A percentile compares a stretch with the other conserved stretches of the same genome.
These are phyloP conservation scores for Colletotrichum orbiculare DNA, from an alignment of 2,329 filamentous ascomycete genomes.

Conservation along the genomic window DNA sequence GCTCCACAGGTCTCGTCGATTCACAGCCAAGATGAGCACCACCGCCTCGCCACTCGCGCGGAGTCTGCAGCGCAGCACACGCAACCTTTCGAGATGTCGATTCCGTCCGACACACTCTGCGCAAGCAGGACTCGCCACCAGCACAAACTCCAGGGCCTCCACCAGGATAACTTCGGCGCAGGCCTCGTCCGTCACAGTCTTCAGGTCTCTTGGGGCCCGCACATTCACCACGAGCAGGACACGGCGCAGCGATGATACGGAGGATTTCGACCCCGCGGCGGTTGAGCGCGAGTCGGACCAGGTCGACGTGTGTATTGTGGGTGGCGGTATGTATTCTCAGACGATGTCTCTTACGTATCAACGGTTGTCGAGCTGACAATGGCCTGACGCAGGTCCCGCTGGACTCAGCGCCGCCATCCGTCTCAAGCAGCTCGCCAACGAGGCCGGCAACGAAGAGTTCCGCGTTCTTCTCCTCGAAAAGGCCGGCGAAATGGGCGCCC, in stretches of 20 bases:
- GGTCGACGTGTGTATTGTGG: slow-evolving; percentile 97
- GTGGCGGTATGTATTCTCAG: slow-evolving; percentile 70
- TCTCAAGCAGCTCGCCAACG: slow-evolving; percentile 94
- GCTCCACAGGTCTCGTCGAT: too few species aligned
- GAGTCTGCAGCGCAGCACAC: slow-evolving; percentile 52
- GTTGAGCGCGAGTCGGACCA: slow-evolving; percentile 91
- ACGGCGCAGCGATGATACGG: slow-evolving; percentile 43
- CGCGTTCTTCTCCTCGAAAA: slow-evolving; percentile 94
- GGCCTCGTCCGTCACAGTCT: slow-evolving; percentile 19
- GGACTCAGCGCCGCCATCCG: slow-evolving; percentile 93
- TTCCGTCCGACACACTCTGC: slow-evolving; percentile 41
- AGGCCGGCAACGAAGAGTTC: slow-evolving; percentile 95
- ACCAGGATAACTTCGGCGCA: slow-evolving; percentile 13
- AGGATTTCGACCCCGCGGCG: slow-evolving; percentile 73
- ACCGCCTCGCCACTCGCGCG: slow-evolving; percentile 48
- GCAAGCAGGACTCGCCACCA: slow-evolving; percentile 26
- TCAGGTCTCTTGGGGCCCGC: slow-evolving; percentile 21
- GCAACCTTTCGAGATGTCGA: slow-evolving; percentile 44
- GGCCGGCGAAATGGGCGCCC: slow-evolving; percentile 92
- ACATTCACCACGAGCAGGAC: slow-evolving; percentile 34
- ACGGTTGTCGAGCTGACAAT: background rate
- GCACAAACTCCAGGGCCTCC: slow-evolving; percentile 2
- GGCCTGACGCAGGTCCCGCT: slow-evolving; percentile 73
- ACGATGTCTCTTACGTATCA: slow-evolving; percentile 1
- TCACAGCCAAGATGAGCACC: slow-evolving; percentile 22